Percentiles rank a stretch among this genome's conserved stretches.
Evolutionary conservation across 2,329 filamentous ascomycete genomes (phyloP).

Genomic region (Coleophoma crateriformis): DNA sequence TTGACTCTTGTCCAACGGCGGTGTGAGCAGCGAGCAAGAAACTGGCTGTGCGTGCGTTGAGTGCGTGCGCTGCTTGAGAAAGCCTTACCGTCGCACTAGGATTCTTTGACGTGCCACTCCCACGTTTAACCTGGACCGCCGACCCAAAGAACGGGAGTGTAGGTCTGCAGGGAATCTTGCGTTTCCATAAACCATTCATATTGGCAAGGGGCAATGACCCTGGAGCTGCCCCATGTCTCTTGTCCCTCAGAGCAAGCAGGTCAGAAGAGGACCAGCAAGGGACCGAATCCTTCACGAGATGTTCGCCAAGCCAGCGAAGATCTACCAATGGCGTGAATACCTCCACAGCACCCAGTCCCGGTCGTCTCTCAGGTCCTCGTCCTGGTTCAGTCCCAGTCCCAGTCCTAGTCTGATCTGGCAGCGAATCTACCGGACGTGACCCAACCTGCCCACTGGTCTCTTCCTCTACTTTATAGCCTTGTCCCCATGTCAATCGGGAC

Average conservation of each 20-base stretch:
- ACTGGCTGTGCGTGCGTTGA: background rate
- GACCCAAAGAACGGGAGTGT: background rate
- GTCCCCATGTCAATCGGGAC: slow-evolving; percentile 18
- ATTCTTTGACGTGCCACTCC: background rate
- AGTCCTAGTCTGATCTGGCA: too few relatives aligned
- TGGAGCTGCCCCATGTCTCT: background rate
- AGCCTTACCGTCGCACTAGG: slow-evolving; percentile 1
- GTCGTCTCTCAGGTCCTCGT: too few relatives aligned
- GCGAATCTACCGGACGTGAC: background rate
- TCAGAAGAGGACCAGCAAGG: background rate
- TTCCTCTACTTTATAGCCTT: slow-evolving; percentile 20
- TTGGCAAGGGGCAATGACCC: background rate
- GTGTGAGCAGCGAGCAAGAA: too few relatives aligned
- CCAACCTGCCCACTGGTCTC: slow-evolving; percentile 1
- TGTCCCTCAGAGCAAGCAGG: too few relatives aligned
- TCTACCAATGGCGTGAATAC: slow-evolving; percentile 5
- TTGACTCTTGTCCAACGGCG: too few relatives aligned
- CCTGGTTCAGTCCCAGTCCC: too few relatives aligned
- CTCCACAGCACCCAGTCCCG: background rate
- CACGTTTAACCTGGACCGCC: background rate
- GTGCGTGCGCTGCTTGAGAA: background rate
- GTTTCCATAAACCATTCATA: background rate
- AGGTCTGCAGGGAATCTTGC: background rate
- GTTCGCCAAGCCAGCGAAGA: slow-evolving; percentile 5
- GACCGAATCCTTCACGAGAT: slow-evolving; percentile 5